These are phyloP conservation scores for Fusarium odoratissimum DNA, from an alignment of 2,329 filamentous ascomycete genomes.

Conservation along the genomic window DNA sequence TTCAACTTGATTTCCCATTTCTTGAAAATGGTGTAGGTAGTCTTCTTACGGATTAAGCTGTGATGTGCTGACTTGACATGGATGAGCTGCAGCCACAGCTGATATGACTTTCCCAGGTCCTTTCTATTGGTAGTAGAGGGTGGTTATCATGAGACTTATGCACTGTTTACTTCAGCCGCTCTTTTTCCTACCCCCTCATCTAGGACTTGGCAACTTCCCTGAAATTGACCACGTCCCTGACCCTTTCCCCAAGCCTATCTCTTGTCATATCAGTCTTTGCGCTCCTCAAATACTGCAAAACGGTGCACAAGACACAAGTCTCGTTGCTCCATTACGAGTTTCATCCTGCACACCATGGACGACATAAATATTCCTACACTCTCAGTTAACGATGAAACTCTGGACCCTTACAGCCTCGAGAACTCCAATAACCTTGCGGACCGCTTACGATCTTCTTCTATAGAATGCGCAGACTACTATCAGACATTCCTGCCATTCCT, in stretches of 20 bases:
- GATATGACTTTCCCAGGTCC: neutral
- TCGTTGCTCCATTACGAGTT: neutral
- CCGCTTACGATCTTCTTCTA: neutral
- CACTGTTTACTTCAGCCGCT: neutral
- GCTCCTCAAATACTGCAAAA: neutral
- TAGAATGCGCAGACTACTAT: neutral
- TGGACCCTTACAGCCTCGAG: neutral
- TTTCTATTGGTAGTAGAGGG: neutral
- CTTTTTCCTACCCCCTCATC: neutral
- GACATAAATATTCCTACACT: neutral
- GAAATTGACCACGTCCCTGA: neutral
- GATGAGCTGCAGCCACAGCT: neutral
- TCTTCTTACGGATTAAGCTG: neutral
- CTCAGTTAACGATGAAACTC: neutral
- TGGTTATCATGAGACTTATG: neutral
- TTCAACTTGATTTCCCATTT: neutral
- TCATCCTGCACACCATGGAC: neutral
- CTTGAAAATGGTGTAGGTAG: neutral
- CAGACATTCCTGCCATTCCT: neutral
- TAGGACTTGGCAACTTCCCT: neutral
- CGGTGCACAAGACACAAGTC: neutral
- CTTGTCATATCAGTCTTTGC: neutral
- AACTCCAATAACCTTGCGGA: neutral
- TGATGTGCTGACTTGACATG: neutral
- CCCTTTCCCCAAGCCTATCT: too few relatives aligned